Conservation (phyloP, 2,329 filamentous ascomycete genomes). For the Trichocomaceae sp. region DNA sequence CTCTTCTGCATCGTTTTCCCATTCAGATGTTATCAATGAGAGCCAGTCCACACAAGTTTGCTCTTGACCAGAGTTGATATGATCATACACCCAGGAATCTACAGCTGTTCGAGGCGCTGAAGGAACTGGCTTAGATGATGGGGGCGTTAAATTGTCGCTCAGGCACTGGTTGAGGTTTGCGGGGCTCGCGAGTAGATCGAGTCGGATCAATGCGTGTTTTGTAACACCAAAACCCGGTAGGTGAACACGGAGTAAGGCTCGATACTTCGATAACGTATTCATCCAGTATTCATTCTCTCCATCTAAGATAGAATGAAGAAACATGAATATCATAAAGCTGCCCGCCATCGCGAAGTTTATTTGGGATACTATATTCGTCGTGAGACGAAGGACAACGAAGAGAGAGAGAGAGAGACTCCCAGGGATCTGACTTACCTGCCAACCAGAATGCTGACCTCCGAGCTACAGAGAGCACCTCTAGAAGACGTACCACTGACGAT, state of each 20-base stretch:
- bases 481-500: neutral
- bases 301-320: neutral
- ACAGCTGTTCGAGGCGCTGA: neutral
- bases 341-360: neutral
- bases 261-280: neutral
- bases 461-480: neutral
- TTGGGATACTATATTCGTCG: conserved; percentile 1
- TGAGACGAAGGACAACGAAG: neutral
- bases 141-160: conserved; percentile 1
- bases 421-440: neutral
- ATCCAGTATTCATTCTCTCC: conserved; percentile 3
- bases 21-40: neutral
- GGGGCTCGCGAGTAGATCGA: neutral
- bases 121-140: neutral
- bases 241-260: neutral
- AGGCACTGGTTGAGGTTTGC: neutral
- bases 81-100: conserved; percentile 1
- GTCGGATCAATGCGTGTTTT: conserved; percentile 1
- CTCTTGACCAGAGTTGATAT: conserved; percentile 1
- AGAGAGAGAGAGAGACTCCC: neutral
- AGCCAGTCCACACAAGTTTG: neutral
- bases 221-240: neutral
- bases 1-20: neutral
- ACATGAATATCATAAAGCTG: conserved; percentile 4
- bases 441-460: conserved; percentile 1